Evolutionary conservation across 1,284 basidiomycete species (phyloP).

Genomic region (Naganishia sp.): DNA sequence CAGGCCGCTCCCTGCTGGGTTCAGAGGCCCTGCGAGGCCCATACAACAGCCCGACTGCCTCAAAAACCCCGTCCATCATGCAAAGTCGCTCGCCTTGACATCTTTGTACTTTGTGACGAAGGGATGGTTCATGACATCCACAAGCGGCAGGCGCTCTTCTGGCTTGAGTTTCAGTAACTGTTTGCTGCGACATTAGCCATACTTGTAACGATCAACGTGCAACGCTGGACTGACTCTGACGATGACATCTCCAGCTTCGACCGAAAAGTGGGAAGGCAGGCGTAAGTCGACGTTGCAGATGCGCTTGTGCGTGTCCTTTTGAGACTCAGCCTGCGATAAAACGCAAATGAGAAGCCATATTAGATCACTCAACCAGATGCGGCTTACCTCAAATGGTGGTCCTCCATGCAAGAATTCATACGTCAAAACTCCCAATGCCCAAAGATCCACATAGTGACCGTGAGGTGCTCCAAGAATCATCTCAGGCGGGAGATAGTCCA

Average conservation of each 20-base stretch:
- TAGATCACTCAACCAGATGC: neutral
- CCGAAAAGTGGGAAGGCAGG: constrained; percentile 67
- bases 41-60: neutral
- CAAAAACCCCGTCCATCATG: neutral
- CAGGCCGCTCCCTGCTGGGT: too few species aligned
- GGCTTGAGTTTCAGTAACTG: constrained; percentile 88
- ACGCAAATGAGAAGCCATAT: too few species aligned
- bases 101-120: constrained; percentile 82
- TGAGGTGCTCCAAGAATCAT: constrained; percentile 82
- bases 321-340: constrained; percentile 15
- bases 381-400: constrained; percentile 78
- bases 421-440: constrained; percentile 93
- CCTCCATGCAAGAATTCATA: constrained; percentile 93
- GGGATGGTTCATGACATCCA: constrained; percentile 80
- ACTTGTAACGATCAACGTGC: neutral
- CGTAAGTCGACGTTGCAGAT: constrained; percentile 69
- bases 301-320: constrained; percentile 76
- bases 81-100: constrained; percentile 38
- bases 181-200: neutral
- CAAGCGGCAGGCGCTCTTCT: constrained; percentile 74
- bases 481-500: constrained; percentile 97
- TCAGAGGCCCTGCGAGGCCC: too few species aligned
- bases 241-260: constrained; percentile 70
- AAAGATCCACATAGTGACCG: constrained; percentile 66
- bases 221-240: constrained; percentile 55